Percentiles rank a stretch among this genome's conserved stretches.
Conservation (phyloP, 331 rosid species). For the Acacia pycnantha region DNA sequence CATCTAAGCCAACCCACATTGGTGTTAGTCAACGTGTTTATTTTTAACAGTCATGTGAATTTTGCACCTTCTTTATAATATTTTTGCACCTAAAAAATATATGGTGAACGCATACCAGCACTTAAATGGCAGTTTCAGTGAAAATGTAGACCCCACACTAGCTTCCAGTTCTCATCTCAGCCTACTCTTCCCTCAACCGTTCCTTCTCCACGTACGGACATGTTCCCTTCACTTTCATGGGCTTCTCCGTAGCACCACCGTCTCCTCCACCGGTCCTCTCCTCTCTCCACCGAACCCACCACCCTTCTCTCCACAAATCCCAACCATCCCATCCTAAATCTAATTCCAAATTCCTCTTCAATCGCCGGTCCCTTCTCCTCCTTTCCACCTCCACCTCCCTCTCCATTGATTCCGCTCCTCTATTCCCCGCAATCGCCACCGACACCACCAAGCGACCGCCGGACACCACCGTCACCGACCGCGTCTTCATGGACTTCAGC, state of each 20-base stretch:
- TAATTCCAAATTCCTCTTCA: conserved; percentile 25
- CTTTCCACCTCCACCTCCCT: conserved; percentile 42
- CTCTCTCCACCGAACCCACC: not conserved
- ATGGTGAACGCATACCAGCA: too few relatives aligned
- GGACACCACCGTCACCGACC: conserved; percentile 81
- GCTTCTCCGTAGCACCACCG: conserved; percentile 31
- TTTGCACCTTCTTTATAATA: too few relatives aligned
- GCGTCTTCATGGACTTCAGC: conserved; percentile 85
- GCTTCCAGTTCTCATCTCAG: not conserved
- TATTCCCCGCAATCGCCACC: not conserved
- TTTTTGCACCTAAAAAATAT: too few relatives aligned
- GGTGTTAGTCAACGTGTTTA: too few relatives aligned
- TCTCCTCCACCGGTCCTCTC: conserved; percentile 27
- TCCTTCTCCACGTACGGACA: not conserved
- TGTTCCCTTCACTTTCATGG: conserved; percentile 39
- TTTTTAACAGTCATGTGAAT: too few relatives aligned
- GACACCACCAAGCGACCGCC: conserved; percentile 23
- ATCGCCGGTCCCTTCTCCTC: conserved; percentile 67
- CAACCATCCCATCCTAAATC: not conserved
- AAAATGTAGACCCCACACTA: not conserved
- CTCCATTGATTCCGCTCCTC: conserved; percentile 26
- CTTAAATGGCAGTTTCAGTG: too few relatives aligned
- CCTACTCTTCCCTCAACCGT: not conserved
- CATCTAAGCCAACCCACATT: too few relatives aligned
- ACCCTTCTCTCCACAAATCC: not conserved